A percentile compares a stretch with the other conserved stretches of the same genome.
phyloP scores from a whole-genome alignment of 1,284 basidiomycete species.

The Rhodotorula sp. region DNA sequence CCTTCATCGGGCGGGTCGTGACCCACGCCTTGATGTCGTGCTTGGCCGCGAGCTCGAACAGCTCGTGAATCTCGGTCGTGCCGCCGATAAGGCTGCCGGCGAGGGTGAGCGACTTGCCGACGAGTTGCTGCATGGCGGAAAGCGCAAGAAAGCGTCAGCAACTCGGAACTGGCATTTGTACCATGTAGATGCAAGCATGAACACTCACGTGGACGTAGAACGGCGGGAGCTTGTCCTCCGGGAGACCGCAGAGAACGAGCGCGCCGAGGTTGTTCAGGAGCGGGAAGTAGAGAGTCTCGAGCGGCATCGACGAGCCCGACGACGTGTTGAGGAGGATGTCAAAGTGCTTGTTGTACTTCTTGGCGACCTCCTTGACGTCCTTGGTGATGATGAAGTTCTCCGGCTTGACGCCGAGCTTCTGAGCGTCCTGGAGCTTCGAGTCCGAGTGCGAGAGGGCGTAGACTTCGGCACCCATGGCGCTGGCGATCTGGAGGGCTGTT shows the following conservation, averaged over 20 bases:
- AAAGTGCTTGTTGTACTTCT: constrained; percentile 28
- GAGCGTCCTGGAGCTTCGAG: constrained; percentile 49
- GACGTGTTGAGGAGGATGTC: constrained; percentile 32
- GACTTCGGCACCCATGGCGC: constrained; percentile 50
- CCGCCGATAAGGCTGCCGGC: constrained; percentile 49
- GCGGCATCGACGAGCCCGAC: constrained; percentile 46
- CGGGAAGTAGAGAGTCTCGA: constrained; percentile 48
- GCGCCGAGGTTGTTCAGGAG: constrained; percentile 50
- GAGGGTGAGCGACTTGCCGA: constrained; percentile 34
- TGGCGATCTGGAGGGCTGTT: constrained; percentile 29
- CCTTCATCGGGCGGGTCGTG: constrained; percentile 53
- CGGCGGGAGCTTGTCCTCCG: constrained; percentile 35
- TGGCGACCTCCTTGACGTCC: constrained; percentile 28
- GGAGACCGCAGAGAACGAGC: constrained; percentile 50
- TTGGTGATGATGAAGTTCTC: constrained; percentile 40
- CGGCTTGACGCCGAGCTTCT: constrained; percentile 50
- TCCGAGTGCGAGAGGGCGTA: constrained; percentile 53
- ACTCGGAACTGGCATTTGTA: background rate
- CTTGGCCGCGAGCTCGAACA: constrained; percentile 49
- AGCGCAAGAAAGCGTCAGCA: background rate
- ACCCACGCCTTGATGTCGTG: constrained; percentile 50
- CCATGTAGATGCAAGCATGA: no score
- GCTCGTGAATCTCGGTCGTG: constrained; percentile 50
- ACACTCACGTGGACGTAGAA: constrained; percentile 14
- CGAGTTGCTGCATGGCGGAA: constrained; percentile 12